These are phyloP conservation scores for Sonneratia caseolaris DNA, from an alignment of 345 rosid genomes.

Conservation along the genomic window DNA sequence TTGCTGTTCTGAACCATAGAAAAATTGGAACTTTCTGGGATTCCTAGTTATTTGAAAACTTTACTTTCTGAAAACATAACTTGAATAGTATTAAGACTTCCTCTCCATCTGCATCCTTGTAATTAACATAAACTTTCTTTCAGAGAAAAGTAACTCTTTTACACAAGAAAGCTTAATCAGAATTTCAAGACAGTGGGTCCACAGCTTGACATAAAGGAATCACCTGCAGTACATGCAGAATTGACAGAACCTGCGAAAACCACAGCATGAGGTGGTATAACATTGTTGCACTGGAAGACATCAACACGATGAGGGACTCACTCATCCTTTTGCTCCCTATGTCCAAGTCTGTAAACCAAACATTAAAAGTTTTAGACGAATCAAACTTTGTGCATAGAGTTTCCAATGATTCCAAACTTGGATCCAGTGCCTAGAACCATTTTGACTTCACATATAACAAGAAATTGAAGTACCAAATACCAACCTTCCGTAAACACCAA, in stretches of 20 bases:
- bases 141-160: not conserved
- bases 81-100: not conserved
- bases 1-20: not conserved
- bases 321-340: constrained; percentile 97
- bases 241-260: constrained; percentile 79
- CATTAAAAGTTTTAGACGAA: constrained; percentile 1
- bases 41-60: not conserved
- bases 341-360: constrained; percentile 67
- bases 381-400: not conserved
- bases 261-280: constrained; percentile 67
- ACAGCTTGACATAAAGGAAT: not conserved
- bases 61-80: not conserved
- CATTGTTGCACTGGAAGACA: constrained; percentile 58
- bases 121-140: not conserved
- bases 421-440: not conserved
- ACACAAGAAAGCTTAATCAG: not conserved
- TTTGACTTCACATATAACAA: not conserved
- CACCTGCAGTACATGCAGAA: constrained; percentile 94
- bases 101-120: not conserved
- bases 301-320: constrained; percentile 92
- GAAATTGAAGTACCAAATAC: constrained; percentile 11
- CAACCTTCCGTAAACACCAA: constrained; percentile 97
- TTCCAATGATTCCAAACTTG: not conserved
- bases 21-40: not conserved
- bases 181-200: not conserved